Evolutionary conservation across 2,329 filamentous ascomycete genomes (phyloP).

Genomic region (Clarireedia monteithiana): DNA sequence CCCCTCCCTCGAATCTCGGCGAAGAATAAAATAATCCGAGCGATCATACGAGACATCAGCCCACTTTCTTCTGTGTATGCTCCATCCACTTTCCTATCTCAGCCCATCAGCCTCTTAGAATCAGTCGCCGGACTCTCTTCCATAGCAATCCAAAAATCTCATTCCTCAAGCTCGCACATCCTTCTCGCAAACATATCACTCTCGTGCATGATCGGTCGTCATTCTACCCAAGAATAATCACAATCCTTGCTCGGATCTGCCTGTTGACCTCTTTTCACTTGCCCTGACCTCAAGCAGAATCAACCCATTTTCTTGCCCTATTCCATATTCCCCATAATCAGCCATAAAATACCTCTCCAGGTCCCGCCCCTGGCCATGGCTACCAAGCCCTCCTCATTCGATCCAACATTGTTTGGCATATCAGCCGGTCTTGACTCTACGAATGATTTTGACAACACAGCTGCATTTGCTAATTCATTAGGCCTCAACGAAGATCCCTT

Average conservation of each 20-base stretch:
- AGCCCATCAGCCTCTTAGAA: not conserved
- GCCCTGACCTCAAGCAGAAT: not conserved
- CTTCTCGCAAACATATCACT: not conserved
- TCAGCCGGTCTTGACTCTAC: conserved; percentile 18
- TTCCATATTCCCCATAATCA: not conserved
- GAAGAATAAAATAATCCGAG: not conserved
- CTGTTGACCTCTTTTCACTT: not conserved
- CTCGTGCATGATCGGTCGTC: not conserved
- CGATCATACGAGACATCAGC: not conserved
- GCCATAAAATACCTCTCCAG: not conserved
- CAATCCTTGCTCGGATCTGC: not conserved
- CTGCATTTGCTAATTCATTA: conserved; percentile 20
- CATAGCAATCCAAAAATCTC: not conserved
- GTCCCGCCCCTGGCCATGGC: conserved; percentile 14
- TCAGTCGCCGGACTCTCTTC: not conserved
- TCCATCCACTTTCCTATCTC: not conserved
- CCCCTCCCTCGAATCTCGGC: too few relatives aligned
- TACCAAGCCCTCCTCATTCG: conserved; percentile 16
- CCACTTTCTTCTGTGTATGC: not conserved
- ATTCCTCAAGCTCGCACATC: not conserved
- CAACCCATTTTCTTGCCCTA: not conserved
- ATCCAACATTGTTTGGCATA: conserved; percentile 23
- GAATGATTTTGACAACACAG: conserved; percentile 19
- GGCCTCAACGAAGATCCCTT: conserved; percentile 23
- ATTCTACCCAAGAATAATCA: not conserved